These are phyloP conservation scores for Podospora appendiculata DNA, from an alignment of 495 filamentous ascomycete species.

Conservation along the genomic window DNA sequence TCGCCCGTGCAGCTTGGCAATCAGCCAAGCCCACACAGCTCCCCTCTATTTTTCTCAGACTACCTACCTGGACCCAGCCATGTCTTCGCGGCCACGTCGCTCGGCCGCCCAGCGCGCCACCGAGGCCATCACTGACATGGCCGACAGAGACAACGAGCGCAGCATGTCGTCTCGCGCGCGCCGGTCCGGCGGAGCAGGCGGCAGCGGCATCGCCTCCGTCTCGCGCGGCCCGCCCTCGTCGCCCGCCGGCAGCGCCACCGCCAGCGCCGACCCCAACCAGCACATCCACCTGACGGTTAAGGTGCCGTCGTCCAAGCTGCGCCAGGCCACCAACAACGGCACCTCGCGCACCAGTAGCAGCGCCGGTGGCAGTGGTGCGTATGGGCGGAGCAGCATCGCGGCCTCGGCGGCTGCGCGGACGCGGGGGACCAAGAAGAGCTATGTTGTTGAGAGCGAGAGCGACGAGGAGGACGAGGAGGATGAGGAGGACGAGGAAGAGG, in stretches of 20 bases:
- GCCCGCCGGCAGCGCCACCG: constrained; percentile 6
- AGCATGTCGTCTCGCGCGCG: constrained; percentile 44
- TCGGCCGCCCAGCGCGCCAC: constrained; percentile 41
- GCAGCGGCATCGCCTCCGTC: constrained; percentile 38
- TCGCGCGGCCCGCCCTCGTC: constrained; percentile 49
- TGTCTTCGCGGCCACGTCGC: constrained; percentile 37
- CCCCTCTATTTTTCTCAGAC: background rate
- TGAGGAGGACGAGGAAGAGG: constrained; percentile 36
- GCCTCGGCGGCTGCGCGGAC: constrained; percentile 52
- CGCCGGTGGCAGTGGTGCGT: constrained; percentile 13
- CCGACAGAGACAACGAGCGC: constrained; percentile 39
- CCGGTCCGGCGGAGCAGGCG: constrained; percentile 33
- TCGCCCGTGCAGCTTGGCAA: no score
- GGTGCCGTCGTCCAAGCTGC: constrained; percentile 73
- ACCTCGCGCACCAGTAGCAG: constrained; percentile 19
- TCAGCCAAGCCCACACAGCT: no score
- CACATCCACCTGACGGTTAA: constrained; percentile 78
- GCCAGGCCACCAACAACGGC: constrained; percentile 58
- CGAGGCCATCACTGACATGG: constrained; percentile 43
- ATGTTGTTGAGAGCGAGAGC: constrained; percentile 56
- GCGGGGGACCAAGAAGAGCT: constrained; percentile 54
- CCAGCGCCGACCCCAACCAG: constrained; percentile 45
- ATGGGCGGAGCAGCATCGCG: constrained; percentile 35
- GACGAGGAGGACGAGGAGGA: constrained; percentile 45
- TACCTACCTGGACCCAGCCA: constrained; percentile 13